A percentile compares a stretch with the other conserved stretches of the same genome.
phyloP scores from a whole-genome alignment of 192 early-diverging fungal species.

The Chytriomyces confervae region DNA sequence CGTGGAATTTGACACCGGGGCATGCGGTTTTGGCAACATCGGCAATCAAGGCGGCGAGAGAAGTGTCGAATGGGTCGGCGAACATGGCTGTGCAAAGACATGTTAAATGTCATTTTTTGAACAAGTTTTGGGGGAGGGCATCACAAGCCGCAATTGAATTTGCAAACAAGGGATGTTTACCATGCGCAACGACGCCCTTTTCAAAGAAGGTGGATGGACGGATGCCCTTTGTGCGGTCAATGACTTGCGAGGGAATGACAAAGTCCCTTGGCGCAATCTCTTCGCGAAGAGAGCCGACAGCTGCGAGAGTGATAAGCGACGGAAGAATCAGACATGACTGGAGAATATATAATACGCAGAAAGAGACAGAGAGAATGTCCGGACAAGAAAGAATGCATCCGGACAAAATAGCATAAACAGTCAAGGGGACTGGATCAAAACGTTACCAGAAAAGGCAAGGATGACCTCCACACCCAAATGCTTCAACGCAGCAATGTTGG shows the following conservation, averaged over 20 bases:
- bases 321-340: no score
- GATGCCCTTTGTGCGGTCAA: conserved; percentile 98
- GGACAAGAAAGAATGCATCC: no score
- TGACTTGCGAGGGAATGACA: conserved; percentile 91
- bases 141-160: neutral
- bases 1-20: conserved; percentile 73
- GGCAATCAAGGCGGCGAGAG: conserved; percentile 75
- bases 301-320: conserved; percentile 27
- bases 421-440: no score
- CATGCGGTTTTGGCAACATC: conserved; percentile 46
- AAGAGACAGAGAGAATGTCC: no score
- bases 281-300: conserved; percentile 93
- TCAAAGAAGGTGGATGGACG: conserved; percentile 95
- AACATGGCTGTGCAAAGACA: conserved; percentile 68
- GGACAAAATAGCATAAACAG: no score
- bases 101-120: no score
- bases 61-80: conserved; percentile 89
- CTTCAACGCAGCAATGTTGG: conserved; percentile 99
- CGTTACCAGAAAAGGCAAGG: conserved; percentile 83
- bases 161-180: conserved; percentile 27
- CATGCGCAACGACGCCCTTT: conserved; percentile 90
- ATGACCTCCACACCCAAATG: conserved; percentile 90
- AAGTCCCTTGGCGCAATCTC: conserved; percentile 95
- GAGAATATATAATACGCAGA: no score
- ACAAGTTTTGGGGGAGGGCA: neutral